A percentile compares a stretch with the other conserved stretches of the same genome.
Conservation (phyloP, 2,329 filamentous ascomycete genomes). For the Alternaria sp. region DNA sequence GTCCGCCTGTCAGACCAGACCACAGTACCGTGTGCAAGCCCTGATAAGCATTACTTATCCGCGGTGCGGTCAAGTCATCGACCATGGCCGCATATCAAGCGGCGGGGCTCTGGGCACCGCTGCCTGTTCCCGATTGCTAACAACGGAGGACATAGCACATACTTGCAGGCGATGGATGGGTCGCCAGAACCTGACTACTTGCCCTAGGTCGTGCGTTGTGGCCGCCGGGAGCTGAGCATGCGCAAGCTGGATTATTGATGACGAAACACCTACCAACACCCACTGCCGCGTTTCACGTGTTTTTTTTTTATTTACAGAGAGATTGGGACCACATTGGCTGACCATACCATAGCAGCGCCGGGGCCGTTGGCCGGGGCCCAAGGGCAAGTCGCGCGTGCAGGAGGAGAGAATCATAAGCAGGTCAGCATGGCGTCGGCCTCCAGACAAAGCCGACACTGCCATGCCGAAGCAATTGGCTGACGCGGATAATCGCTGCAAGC, state of each 20-base stretch:
- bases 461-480: constrained; percentile 37
- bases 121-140: constrained; percentile 26
- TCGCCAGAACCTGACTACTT: constrained; percentile 14
- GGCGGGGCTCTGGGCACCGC: constrained; percentile 23
- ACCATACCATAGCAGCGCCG: constrained; percentile 14
- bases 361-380: constrained; percentile 20
- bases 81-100: constrained; percentile 24
- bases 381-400: constrained; percentile 20
- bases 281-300: constrained; percentile 44
- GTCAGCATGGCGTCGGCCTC: constrained; percentile 20
- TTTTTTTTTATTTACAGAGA: constrained; percentile 8
- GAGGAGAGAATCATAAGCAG: constrained; percentile 32
- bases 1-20: constrained; percentile 30
- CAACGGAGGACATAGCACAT: constrained; percentile 24
- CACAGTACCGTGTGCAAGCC: constrained; percentile 13
- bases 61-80: constrained; percentile 16
- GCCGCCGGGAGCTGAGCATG: constrained; percentile 24
- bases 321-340: constrained; percentile 21
- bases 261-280: constrained; percentile 27
- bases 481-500: constrained; percentile 37
- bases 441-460: constrained; percentile 26
- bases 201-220: constrained; percentile 10
- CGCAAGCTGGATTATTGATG: constrained; percentile 23
- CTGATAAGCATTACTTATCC: constrained; percentile 17
- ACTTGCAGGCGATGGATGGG: constrained; percentile 22